phyloP scores from a whole-genome alignment of 768 basidiomycete genomes.

The Antrodiella citrinella region DNA sequence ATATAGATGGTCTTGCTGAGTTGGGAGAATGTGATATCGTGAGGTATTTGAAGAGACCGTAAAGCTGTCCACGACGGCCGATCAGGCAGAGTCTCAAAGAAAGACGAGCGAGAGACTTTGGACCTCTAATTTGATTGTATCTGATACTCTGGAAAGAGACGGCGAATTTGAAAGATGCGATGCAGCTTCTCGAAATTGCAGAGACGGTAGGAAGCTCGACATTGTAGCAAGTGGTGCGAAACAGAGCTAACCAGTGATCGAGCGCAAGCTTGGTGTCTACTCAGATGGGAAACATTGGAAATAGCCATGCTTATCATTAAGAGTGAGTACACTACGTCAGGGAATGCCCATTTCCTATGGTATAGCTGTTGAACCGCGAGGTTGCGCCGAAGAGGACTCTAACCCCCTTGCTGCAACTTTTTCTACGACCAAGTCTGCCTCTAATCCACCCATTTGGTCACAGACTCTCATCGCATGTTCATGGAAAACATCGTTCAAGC shows the following conservation, averaged over 20 bases:
- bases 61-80: constrained; percentile 43
- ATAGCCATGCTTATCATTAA: background rate
- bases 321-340: constrained; percentile 5
- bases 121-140: constrained; percentile 71
- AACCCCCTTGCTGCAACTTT: background rate
- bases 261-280: too few species aligned
- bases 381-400: background rate
- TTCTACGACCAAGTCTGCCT: constrained; percentile 26
- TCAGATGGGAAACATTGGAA: too few species aligned
- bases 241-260: too few species aligned
- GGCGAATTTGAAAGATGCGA: constrained; percentile 52
- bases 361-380: background rate
- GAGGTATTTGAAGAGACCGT: constrained; percentile 74
- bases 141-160: constrained; percentile 47
- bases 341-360: background rate
- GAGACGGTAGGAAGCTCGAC: constrained; percentile 26
- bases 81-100: constrained; percentile 9
- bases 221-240: constrained; percentile 11
- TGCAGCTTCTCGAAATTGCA: constrained; percentile 51
- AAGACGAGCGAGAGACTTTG: constrained; percentile 12
- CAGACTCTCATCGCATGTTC: constrained; percentile 35
- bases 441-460: constrained; percentile 41
- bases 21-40: constrained; percentile 51
- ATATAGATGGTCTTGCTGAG: constrained; percentile 58
- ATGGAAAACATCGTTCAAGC: constrained; percentile 37